Base-by-base conservation (phyloP, 225 moss, liverwort and hornwort genomes). In the Rhytidiadelphus loreus region DNA sequence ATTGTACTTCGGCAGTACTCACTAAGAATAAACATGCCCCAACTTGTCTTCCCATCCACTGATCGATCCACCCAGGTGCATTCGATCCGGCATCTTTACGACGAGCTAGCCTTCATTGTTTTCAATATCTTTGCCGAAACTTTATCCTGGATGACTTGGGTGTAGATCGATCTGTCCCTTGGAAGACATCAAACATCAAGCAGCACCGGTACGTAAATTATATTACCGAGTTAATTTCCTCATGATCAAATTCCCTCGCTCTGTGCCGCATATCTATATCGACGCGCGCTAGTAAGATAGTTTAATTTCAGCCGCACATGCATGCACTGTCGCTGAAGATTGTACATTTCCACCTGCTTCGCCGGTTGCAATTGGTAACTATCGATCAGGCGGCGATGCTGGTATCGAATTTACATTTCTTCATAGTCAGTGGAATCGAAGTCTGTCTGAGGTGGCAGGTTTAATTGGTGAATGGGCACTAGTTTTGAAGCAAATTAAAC, bases 1-100 rank as follows among this genome's bases (percentile, higher is more conserved):
- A 87, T 87, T 89, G 91, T 89, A 91, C 87, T 74, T 84, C 39
- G 81, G 44, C 48, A 91, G 89, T 91, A 89, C 89, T 52, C 22
- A 37, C 91, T 81, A 74, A 80, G 68, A 87, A 84, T 89, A 85
- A 75, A 14, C 60, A 62, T 76, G 13, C 62, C 23, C 48, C 19
- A 46, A 17, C 13, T 35, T 46, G 57, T 37, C 44, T 23, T 37
- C 30, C 3, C 48, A 60, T 70, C 61, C 46, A 46, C 61, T 43
- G 56, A 80, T 46, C 29, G 57, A 80, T 46, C 29, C 32, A 32
- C 58, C 13, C 4, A 52, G 52, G 4, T 56, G 44, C 58, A 25
- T 48, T 6, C 50, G 50, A 13, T 14, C 16, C 44, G 32, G 80
- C 57, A 87, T 87, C 87, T 86, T 77, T 33, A 66, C n/a, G 32